Conservation (phyloP, 2,329 filamentous ascomycete genomes). For the Plectosphaerella plurivora region DNA sequence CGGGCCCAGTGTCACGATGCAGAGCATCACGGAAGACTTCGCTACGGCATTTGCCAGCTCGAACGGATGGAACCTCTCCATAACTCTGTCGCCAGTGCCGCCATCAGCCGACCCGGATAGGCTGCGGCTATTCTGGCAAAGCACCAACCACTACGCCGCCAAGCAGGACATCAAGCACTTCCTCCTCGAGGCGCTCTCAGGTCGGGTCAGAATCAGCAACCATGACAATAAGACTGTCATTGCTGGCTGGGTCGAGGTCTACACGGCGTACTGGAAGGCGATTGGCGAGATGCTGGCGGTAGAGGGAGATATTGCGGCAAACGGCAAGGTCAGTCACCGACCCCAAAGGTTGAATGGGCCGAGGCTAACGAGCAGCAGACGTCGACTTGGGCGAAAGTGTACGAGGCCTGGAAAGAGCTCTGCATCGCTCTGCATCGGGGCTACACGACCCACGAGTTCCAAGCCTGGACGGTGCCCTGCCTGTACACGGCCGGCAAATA, state of each 20-base stretch:
- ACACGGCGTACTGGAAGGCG: constrained; percentile 78
- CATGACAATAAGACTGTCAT: constrained; percentile 20
- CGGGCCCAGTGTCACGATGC: constrained; percentile 48
- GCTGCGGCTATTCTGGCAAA: constrained; percentile 66
- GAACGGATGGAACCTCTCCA: constrained; percentile 70
- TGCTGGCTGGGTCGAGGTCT: constrained; percentile 83
- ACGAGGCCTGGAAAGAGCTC: constrained; percentile 84
- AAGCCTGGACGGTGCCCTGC: constrained; percentile 89
- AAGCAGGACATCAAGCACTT: constrained; percentile 70
- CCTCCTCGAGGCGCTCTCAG: constrained; percentile 44
- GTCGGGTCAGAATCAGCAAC: constrained; percentile 43
- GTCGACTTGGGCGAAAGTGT: constrained; percentile 76
- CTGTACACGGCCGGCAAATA: constrained; percentile 86
- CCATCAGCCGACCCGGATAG: constrained; percentile 58
- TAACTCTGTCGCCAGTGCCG: constrained; percentile 68
- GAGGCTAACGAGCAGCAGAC: constrained; percentile 1
- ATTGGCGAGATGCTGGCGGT: constrained; percentile 66
- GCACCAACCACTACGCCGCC: constrained; percentile 62
- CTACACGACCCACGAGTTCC: constrained; percentile 71
- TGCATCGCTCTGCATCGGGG: constrained; percentile 73
- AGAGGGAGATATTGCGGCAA: constrained; percentile 42
- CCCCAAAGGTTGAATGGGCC: neutral
- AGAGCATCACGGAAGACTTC: constrained; percentile 70
- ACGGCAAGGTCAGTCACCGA: constrained; percentile 19
- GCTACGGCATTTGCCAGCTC: constrained; percentile 58